Evolutionary conservation across 1,139 yeast genomes (phyloP).

Genomic region (Kodamaea sp.): DNA sequence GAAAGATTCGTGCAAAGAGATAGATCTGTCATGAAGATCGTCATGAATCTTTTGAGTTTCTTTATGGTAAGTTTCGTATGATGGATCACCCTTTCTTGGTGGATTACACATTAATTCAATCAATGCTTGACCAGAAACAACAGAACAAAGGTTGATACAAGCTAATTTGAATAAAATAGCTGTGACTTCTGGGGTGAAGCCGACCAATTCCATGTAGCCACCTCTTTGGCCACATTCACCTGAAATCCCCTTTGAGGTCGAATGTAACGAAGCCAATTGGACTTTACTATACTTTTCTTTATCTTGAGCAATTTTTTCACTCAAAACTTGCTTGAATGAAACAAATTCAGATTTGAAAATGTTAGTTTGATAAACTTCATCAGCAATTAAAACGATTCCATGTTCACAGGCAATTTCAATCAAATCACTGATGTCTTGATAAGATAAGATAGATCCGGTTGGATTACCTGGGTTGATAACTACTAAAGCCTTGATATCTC

Average conservation of each 20-base stretch:
- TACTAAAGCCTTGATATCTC: slow-evolving; percentile 75
- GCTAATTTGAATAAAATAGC: slow-evolving; percentile 78
- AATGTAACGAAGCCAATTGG: slow-evolving; percentile 89
- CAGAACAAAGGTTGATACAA: slow-evolving; percentile 88
- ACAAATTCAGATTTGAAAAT: slow-evolving; percentile 65
- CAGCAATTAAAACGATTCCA: slow-evolving; percentile 89
- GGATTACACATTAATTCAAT: slow-evolving; percentile 94
- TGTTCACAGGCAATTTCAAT: slow-evolving; percentile 77
- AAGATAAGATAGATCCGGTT: slow-evolving; percentile 77
- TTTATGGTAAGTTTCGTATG: slow-evolving; percentile 60
- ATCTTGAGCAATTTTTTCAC: slow-evolving; percentile 52
- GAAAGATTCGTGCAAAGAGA: slow-evolving; percentile 65
- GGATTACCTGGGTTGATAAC: slow-evolving; percentile 98
- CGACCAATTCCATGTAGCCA: slow-evolving; percentile 93
- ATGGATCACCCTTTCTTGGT: slow-evolving; percentile 71
- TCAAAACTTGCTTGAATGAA: slow-evolving; percentile 65
- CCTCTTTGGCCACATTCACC: slow-evolving; percentile 99
- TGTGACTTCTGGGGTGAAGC: slow-evolving; percentile 67
- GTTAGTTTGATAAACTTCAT: slow-evolving; percentile 95
- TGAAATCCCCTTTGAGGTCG: slow-evolving; percentile 92
- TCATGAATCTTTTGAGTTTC: slow-evolving; percentile 63
- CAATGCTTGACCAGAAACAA: slow-evolving; percentile 88
- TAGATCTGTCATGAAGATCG: slow-evolving; percentile 62
- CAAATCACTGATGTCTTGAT: slow-evolving; percentile 64
- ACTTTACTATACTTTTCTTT: slow-evolving; percentile 62